A percentile compares a stretch with the other conserved stretches of the same genome.
Evolutionary conservation across 176 grass and related monocot genomes (phyloP).

Genomic region (Bonia amplexicaulis): DNA sequence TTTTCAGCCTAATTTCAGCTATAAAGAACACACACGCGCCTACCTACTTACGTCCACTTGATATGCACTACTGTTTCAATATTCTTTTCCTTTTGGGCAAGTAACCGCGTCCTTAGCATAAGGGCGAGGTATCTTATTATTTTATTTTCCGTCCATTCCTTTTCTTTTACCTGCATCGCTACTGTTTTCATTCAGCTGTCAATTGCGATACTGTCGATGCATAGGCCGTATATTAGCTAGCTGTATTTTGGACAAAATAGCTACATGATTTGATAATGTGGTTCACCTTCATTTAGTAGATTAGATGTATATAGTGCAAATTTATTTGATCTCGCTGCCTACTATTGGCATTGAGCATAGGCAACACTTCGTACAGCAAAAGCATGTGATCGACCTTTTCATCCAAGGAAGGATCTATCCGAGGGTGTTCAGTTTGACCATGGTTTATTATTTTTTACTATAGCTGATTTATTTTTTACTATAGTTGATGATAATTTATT

Average conservation of each 20-base stretch:
- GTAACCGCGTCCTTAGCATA: neutral
- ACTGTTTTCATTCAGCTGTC: neutral
- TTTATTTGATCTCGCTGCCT: neutral
- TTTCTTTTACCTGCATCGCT: neutral
- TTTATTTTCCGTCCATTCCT: neutral
- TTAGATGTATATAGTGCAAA: neutral
- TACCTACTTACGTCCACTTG: neutral
- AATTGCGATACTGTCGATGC: neutral
- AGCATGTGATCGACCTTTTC: neutral
- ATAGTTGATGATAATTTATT: no score
- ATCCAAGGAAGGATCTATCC: neutral
- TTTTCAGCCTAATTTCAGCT: no score
- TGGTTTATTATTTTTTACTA: no score
- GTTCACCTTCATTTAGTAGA: neutral
- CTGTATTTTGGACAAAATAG: neutral
- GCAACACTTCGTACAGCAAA: neutral
- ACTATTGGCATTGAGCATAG: neutral
- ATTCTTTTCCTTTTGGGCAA: conserved; percentile 16
- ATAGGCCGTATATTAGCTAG: neutral
- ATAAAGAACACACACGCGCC: neutral
- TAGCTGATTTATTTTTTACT: no score
- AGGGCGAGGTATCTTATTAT: neutral
- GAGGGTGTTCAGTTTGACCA: no score
- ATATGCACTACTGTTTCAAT: neutral
- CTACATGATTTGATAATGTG: neutral